These are phyloP conservation scores for Vaccinium darrowii DNA, from an alignment of 148 eudicot species.

Conservation along the genomic window DNA sequence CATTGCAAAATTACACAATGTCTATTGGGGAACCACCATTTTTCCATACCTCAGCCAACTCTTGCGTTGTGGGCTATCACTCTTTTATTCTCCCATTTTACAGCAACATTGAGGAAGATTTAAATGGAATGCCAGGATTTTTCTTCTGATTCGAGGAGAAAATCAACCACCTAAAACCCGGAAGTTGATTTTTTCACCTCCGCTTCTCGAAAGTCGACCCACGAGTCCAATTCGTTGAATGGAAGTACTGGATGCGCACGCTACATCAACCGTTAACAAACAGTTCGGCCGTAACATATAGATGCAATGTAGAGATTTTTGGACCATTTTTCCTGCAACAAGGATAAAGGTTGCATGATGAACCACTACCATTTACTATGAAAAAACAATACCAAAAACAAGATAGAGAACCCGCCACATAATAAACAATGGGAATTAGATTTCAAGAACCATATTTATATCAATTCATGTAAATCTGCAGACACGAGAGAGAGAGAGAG, in stretches of 20 bases:
- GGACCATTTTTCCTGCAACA: constrained; percentile 81
- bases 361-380: neutral
- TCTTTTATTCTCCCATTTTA: neutral
- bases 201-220: neutral
- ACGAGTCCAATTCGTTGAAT: neutral
- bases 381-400: neutral
- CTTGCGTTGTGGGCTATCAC: neutral
- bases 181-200: neutral
- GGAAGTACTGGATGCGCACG: neutral
- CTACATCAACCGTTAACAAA: constrained; percentile 30
- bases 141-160: constrained; percentile 2
- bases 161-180: neutral
- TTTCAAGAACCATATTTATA: neutral
- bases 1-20: neutral
- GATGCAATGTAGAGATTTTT: constrained; percentile 87
- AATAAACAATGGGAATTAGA: neutral
- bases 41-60: neutral
- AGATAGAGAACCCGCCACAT: neutral
- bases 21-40: neutral
- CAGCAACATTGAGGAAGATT: neutral
- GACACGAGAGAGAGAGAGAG: neutral
- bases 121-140: neutral
- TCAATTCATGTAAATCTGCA: constrained; percentile 4
- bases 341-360: neutral
- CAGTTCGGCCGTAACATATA: constrained; percentile 85